Evolutionary conservation across 768 basidiomycete genomes (phyloP), one percentile per base, ranked within the genome.

Genomic region (Ramaria rubella): DNA sequence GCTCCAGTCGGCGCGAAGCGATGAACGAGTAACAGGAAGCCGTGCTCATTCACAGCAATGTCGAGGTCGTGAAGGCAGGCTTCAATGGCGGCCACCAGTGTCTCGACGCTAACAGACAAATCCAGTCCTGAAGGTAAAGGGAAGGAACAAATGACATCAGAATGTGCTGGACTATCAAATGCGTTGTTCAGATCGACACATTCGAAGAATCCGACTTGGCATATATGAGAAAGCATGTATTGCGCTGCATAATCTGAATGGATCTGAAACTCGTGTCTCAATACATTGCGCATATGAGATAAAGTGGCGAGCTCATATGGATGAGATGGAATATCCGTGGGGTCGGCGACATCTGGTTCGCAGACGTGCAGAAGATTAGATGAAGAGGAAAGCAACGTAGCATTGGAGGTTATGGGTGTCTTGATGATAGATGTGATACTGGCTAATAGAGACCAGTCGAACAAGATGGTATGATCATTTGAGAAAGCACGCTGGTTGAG

Each of bases 1-100:
- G 90, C 74, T 15, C 83, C 78, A 60, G 81, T 85, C 0, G 90
- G 89, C 83, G 84, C 90, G 59, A 88, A 80, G 62, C 82, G 77
- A 54, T 82, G 77, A 5, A 74, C 72, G n/a, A 93, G 72, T 15
- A 91, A 70, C 7, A 89, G 67, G 55, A 92, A 78, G 1, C 85
- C 90, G 34, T 77, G 73, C 68, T 93, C 90, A 62, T 90, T 88
- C 26, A 83, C 74, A 3, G 84, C 80, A 27, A 93, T 71, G 67
- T 90, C 83, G 24, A 89, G 65, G 62, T 90, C 86, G 5, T 75
- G 72, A 23, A 93, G 72, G 61, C 83, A 86, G 4, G 80, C 78
- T 65, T 90, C 89, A 26, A 90, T 80, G 4, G 85, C 77, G 6
- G 81, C 76, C 19, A 90, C 80, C 27, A 93, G 72, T 0, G 77